phyloP scores from a whole-genome alignment of 106 monocot genomes.

The Allium sativum region DNA sequence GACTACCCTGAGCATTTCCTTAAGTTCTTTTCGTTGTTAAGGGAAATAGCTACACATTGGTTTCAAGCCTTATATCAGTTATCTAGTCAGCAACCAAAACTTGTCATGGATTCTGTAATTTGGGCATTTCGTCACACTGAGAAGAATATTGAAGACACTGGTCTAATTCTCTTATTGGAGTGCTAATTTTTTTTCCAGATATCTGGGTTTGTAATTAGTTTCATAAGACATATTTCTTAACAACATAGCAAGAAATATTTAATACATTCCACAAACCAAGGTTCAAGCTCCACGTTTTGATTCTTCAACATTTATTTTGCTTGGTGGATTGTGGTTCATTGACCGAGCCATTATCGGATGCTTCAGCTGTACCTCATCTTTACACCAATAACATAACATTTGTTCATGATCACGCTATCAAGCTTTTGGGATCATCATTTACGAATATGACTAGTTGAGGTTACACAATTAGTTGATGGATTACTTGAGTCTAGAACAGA shows the following conservation, averaged over 20 bases:
- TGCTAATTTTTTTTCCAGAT: too few species aligned
- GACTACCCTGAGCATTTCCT: slow-evolving; percentile 95
- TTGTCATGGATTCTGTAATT: slow-evolving; percentile 84
- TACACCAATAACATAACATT: slow-evolving; percentile 62
- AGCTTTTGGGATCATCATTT: slow-evolving; percentile 74
- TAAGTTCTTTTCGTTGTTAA: slow-evolving; percentile 77
- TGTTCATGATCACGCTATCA: slow-evolving; percentile 79
- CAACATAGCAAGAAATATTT: slow-evolving; percentile 89
- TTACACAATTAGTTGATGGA: slow-evolving; percentile 78
- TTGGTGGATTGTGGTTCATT: slow-evolving; percentile 67
- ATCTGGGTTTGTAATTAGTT: slow-evolving; percentile 68
- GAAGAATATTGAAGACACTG: slow-evolving; percentile 92
- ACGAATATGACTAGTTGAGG: slow-evolving; percentile 72
- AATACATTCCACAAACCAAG: slow-evolving; percentile 94
- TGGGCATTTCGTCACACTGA: slow-evolving; percentile 97
- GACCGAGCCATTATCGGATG: slow-evolving; percentile 86
- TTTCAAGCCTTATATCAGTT: slow-evolving; percentile 73
- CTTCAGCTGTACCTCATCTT: slow-evolving; percentile 41
- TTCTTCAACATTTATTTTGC: slow-evolving; percentile 84
- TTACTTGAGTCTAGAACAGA: slow-evolving; percentile 68
- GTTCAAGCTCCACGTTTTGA: slow-evolving; percentile 81
- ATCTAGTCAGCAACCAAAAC: slow-evolving; percentile 88
- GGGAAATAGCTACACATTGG: slow-evolving; percentile 84
- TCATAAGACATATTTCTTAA: slow-evolving; percentile 71
- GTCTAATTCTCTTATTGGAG: slow-evolving; percentile 78